phyloP scores from a whole-genome alignment of 768 basidiomycete species.

The Psilocybe sp. region DNA sequence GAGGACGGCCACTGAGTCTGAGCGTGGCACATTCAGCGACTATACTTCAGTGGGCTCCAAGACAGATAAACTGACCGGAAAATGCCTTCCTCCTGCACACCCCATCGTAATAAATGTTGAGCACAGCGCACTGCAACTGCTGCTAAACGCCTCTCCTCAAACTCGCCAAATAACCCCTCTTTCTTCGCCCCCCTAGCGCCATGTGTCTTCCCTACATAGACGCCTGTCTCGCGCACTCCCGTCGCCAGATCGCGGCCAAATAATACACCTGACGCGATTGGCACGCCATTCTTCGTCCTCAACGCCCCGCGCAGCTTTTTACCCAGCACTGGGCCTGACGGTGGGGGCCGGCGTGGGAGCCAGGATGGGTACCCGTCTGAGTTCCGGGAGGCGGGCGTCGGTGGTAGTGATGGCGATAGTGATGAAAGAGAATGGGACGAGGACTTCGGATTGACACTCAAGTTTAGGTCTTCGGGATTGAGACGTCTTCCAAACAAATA shows the following conservation, averaged over 20 bases:
- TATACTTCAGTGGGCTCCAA: constrained; percentile 11
- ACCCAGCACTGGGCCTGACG: constrained; percentile 52
- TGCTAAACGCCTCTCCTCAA: constrained; percentile 59
- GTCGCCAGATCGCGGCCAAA: constrained; percentile 60
- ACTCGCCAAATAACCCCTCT: constrained; percentile 24
- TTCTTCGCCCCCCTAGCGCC: constrained; percentile 15
- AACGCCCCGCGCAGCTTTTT: constrained; percentile 53
- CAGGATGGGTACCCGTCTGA: too few species aligned
- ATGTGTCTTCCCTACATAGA: constrained; percentile 19
- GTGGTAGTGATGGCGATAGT: too few species aligned
- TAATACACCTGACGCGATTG: constrained; percentile 48
- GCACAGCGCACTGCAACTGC: constrained; percentile 80
- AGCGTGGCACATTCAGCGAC: constrained; percentile 11
- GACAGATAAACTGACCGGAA: constrained; percentile 59
- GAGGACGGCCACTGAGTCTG: constrained; percentile 81
- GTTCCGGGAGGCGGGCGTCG: too few species aligned
- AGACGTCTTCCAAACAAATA: too few species aligned
- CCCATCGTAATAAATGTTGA: constrained; percentile 80
- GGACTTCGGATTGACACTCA: too few species aligned
- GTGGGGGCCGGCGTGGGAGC: too few species aligned
- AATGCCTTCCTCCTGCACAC: constrained; percentile 81
- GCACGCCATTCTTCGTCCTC: constrained; percentile 28
- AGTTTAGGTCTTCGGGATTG: too few species aligned
- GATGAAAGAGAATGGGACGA: too few species aligned
- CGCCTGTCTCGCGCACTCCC: constrained; percentile 27